A percentile compares a stretch with the other conserved stretches of the same genome.
phyloP scores from a whole-genome alignment of 441 rosid species.

The Geranium incanum region DNA sequence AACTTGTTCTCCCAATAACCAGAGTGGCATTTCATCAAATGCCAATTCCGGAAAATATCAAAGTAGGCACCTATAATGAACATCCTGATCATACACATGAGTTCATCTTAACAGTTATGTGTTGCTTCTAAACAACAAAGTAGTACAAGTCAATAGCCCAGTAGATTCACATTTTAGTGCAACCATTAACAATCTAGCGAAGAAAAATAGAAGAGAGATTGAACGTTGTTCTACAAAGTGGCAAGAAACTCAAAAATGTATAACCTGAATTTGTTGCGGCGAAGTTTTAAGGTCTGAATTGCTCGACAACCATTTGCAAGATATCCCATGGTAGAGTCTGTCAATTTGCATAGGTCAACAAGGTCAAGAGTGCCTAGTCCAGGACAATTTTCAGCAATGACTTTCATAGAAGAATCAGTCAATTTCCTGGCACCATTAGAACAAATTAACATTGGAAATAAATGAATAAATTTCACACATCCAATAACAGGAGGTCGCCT shows the following conservation, averaged over 20 bases:
- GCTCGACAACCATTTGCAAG: slow-evolving; percentile 71
- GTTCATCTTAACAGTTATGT: background rate
- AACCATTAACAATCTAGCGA: background rate
- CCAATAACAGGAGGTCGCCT: background rate
- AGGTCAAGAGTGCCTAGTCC: slow-evolving; percentile 51
- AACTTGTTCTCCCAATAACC: background rate
- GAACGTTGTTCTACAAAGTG: background rate
- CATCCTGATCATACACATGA: background rate
- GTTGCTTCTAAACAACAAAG: background rate
- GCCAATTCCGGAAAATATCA: background rate
- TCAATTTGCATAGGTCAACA: slow-evolving; percentile 57
- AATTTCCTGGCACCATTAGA: slow-evolving; percentile 51
- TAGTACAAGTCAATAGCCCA: background rate
- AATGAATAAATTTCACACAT: background rate
- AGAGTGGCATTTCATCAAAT: background rate
- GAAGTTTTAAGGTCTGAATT: slow-evolving; percentile 50
- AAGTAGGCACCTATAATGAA: background rate
- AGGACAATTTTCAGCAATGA: slow-evolving; percentile 60
- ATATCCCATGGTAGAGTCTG: slow-evolving; percentile 68
- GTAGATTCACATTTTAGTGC: background rate
- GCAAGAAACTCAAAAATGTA: background rate
- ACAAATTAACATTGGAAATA: slow-evolving; percentile 10
- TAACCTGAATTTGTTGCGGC: slow-evolving; percentile 67
- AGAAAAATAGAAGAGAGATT: background rate
- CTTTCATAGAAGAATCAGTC: slow-evolving; percentile 67